A percentile compares a stretch with the other conserved stretches of the same genome.
These are phyloP conservation scores for Neurospora cerealis DNA, from an alignment of 495 filamentous ascomycete genomes.

Conservation along the genomic window DNA sequence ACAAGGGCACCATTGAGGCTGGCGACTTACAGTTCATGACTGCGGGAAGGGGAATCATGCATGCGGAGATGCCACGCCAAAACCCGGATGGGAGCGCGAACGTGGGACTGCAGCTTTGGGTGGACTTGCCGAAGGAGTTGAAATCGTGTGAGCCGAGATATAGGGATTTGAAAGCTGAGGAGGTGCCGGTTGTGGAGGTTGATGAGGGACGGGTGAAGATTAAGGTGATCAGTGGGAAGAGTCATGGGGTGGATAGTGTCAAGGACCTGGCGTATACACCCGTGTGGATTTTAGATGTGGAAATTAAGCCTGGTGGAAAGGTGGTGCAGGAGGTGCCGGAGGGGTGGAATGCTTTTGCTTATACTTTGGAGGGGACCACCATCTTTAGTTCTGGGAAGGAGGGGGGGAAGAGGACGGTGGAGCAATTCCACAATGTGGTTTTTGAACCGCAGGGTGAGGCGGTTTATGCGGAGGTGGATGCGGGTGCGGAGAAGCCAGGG, in stretches of 20 bases:
- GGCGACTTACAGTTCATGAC: slow-evolving; percentile 98
- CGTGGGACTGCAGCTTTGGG: slow-evolving; percentile 90
- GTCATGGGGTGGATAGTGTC: slow-evolving; percentile 73
- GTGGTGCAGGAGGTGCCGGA: slow-evolving; percentile 63
- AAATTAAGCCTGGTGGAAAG: slow-evolving; percentile 67
- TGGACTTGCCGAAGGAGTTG: slow-evolving; percentile 72
- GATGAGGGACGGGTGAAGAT: slow-evolving; percentile 66
- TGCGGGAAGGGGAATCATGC: slow-evolving; percentile 83
- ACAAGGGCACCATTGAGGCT: slow-evolving; percentile 71
- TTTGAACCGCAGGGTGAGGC: slow-evolving; percentile 74
- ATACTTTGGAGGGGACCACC: slow-evolving; percentile 62
- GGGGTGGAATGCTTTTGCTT: slow-evolving; percentile 89
- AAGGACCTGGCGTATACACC: slow-evolving; percentile 90
- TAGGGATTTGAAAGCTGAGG: slow-evolving; percentile 63
- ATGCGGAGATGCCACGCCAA: slow-evolving; percentile 90
- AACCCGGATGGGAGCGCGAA: slow-evolving; percentile 67
- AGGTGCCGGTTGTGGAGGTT: slow-evolving; percentile 61
- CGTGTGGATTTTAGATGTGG: slow-evolving; percentile 84
- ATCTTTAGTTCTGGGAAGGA: slow-evolving; percentile 47
- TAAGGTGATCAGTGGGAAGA: slow-evolving; percentile 83
- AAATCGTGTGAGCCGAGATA: slow-evolving; percentile 90
- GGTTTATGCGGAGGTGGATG: slow-evolving; percentile 58
- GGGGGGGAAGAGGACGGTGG: slow-evolving; percentile 46
- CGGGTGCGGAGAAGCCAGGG: slow-evolving; percentile 52
- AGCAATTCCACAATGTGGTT: slow-evolving; percentile 78